Conservation (phyloP, 2,329 filamentous ascomycete genomes). For the Ceratocystis albifundus region DNA sequence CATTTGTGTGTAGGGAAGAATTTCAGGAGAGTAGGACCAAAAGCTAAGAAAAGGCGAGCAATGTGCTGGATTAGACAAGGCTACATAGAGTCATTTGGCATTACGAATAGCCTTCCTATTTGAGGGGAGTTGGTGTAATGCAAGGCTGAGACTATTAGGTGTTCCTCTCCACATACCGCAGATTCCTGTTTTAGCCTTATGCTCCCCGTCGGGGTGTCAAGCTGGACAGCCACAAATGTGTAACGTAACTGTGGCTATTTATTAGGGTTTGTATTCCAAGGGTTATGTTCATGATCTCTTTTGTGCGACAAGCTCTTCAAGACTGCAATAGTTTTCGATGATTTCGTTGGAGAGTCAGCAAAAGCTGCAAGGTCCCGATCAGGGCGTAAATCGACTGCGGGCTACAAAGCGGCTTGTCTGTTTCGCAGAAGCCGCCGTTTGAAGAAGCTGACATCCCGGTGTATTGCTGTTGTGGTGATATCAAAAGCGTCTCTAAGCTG, state of each 20-base stretch:
- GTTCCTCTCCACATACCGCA: conserved; percentile 15
- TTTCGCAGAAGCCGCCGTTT: not conserved
- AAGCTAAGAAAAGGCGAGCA: not conserved
- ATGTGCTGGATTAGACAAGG: too few species aligned
- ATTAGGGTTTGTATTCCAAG: not conserved
- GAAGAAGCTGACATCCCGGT: not conserved
- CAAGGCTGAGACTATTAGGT: conserved; percentile 15
- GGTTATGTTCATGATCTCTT: not conserved
- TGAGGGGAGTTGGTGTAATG: conserved; percentile 5
- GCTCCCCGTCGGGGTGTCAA: not conserved
- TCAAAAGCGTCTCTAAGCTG: not conserved
- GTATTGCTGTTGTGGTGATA: not conserved
- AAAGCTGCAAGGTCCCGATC: not conserved
- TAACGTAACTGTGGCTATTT: not conserved
- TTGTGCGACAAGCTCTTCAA: not conserved
- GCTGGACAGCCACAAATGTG: not conserved
- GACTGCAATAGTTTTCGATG: not conserved
- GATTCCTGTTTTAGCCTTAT: conserved; percentile 21
- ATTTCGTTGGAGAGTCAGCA: not conserved
- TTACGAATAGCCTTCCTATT: not conserved
- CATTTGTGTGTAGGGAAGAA: conserved; percentile 12
- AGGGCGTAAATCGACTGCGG: not conserved
- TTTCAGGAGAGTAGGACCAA: not conserved
- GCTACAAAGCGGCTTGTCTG: not conserved
- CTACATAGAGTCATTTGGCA: not conserved